Conservation (phyloP, 2,329 filamentous ascomycete genomes). For the Trichoderma polysporum region DNA sequence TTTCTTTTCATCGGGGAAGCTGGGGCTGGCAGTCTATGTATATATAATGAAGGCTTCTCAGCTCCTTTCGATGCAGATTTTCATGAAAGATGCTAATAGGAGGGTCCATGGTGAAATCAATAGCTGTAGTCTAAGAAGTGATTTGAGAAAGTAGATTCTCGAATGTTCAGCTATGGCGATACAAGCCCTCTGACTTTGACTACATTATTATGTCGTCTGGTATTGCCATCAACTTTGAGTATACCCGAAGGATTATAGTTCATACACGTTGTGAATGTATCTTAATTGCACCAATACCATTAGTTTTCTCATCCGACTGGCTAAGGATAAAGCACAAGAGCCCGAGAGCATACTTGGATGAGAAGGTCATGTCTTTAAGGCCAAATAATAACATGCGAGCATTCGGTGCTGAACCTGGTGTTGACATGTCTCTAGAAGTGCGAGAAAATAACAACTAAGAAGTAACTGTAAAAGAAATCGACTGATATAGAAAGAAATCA, state of each 20-base stretch:
- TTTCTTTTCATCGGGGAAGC: no score
- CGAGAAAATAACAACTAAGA: no score
- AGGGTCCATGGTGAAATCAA: no score
- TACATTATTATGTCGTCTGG: neutral
- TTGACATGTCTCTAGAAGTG: neutral
- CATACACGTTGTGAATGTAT: neutral
- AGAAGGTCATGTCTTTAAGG: neutral
- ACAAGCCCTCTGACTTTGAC: neutral
- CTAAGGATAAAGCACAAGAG: neutral
- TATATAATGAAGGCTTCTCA: no score
- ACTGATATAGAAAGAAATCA: no score
- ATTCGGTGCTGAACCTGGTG: neutral
- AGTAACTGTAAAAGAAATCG: no score
- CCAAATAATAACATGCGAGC: neutral
- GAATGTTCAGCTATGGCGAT: no score
- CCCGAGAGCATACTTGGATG: neutral
- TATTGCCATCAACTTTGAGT: neutral
- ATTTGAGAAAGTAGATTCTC: neutral
- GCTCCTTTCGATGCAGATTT: no score
- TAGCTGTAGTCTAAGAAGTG: no score
- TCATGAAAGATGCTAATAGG: no score
- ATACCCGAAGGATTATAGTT: neutral
- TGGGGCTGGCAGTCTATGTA: no score
- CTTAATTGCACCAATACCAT: neutral
- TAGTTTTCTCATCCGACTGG: neutral